Conservation (phyloP, 495 filamentous ascomycete genomes). For the Xylaria scruposa region DNA sequence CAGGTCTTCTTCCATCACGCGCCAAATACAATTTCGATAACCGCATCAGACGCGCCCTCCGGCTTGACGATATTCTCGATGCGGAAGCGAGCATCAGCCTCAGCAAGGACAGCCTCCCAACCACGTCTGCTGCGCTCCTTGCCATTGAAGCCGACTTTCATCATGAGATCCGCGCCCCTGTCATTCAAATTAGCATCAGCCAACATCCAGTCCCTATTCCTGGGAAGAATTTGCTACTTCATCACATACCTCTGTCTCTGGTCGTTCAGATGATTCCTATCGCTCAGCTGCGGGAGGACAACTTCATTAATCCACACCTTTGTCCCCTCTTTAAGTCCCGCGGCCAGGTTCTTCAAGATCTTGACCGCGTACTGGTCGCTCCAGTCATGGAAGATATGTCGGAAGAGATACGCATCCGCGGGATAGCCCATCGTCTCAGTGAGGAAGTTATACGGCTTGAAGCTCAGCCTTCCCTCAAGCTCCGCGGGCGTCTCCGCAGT, state of each 20-base stretch:
- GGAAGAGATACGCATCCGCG: conserved; percentile 59
- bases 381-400: conserved; percentile 64
- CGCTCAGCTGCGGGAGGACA: conserved; percentile 46
- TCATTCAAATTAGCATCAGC: background rate
- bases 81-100: conserved; percentile 34
- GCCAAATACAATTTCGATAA: conserved; percentile 38
- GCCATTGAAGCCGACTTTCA: conserved; percentile 38
- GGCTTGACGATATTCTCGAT: conserved; percentile 33
- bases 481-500: conserved; percentile 38
- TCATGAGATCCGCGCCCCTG: conserved; percentile 31
- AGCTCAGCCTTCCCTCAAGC: conserved; percentile 44
- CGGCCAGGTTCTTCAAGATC: conserved; percentile 58
- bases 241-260: conserved; percentile 32
- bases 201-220: background rate
- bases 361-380: conserved; percentile 59
- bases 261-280: conserved; percentile 24
- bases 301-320: conserved; percentile 56
- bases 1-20: conserved; percentile 12
- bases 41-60: conserved; percentile 31
- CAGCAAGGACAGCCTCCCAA: conserved; percentile 35
- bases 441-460: conserved; percentile 60
- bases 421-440: conserved; percentile 52
- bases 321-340: conserved; percentile 56
- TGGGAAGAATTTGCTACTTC: background rate
- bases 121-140: conserved; percentile 35